Conservation (phyloP, 2,329 filamentous ascomycete species). For the Claviceps pusilla region DNA sequence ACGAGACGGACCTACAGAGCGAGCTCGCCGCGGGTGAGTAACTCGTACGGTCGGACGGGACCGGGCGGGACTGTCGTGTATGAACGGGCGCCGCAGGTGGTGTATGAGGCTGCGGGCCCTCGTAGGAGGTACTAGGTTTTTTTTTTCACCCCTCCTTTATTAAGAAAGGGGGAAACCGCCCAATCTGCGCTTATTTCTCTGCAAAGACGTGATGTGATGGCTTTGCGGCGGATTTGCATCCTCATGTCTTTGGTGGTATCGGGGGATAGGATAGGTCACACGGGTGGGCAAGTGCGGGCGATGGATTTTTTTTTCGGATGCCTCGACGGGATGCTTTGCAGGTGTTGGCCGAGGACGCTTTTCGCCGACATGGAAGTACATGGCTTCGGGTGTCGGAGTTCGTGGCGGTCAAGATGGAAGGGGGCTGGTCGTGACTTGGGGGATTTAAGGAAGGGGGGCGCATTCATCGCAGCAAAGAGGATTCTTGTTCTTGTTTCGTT, state of each 20-base stretch:
- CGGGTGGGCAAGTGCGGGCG: background rate
- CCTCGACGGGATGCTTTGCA: too few relatives aligned
- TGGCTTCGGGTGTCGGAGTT: too few relatives aligned
- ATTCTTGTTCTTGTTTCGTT: too few relatives aligned
- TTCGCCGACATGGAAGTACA: too few relatives aligned
- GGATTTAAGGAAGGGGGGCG: too few relatives aligned
- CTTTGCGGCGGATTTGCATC: background rate
- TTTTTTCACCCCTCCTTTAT: background rate
- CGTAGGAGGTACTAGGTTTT: background rate
- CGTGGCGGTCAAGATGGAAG: too few relatives aligned
- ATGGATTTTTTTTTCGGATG: too few relatives aligned
- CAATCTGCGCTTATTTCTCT: background rate
- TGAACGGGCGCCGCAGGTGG: slow-evolving; percentile 14
- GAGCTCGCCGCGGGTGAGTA: slow-evolving; percentile 30
- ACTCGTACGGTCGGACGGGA: slow-evolving; percentile 8
- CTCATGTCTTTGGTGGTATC: background rate
- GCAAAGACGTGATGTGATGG: background rate
- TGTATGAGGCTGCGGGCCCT: background rate
- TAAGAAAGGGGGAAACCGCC: background rate
- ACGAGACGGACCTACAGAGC: slow-evolving; percentile 21
- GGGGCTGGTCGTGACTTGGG: too few relatives aligned
- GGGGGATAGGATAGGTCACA: background rate
- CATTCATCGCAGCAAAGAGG: too few relatives aligned
- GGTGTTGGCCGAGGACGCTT: too few relatives aligned
- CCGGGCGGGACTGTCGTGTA: slow-evolving; percentile 23